phyloP scores from a whole-genome alignment of 495 filamentous ascomycete genomes.

The Hyaloscypha bicolor region DNA sequence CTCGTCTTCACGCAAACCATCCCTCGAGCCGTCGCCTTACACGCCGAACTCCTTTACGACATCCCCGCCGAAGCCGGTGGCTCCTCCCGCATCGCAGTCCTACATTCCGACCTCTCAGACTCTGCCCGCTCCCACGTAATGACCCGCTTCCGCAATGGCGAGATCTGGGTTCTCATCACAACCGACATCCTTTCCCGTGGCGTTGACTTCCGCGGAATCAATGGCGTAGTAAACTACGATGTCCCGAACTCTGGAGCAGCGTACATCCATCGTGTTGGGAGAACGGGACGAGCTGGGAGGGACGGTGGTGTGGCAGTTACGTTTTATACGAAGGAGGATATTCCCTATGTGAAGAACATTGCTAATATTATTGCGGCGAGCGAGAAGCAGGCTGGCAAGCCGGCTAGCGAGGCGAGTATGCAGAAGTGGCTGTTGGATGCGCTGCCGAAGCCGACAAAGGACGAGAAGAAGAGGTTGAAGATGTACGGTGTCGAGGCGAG shows the following conservation, averaged over 20 bases:
- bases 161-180: conserved; percentile 95
- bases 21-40: conserved; percentile 80
- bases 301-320: conserved; percentile 91
- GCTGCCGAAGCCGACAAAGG: conserved; percentile 79
- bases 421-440: conserved; percentile 90
- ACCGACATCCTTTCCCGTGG: conserved; percentile 91
- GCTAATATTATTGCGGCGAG: conserved; percentile 88
- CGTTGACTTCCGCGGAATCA: conserved; percentile 89
- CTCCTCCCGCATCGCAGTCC: conserved; percentile 80
- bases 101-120: conserved; percentile 86
- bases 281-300: conserved; percentile 86
- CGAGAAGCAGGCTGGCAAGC: conserved; percentile 65
- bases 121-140: conserved; percentile 75
- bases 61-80: conserved; percentile 88
- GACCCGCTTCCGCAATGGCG: conserved; percentile 85
- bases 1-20: conserved; percentile 96
- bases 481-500: conserved; percentile 78
- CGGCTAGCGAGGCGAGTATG: conserved; percentile 49
- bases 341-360: conserved; percentile 85
- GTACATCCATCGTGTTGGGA: conserved; percentile 91
- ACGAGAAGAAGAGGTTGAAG: conserved; percentile 80
- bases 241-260: conserved; percentile 84
- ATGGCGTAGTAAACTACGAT: conserved; percentile 96
- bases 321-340: conserved; percentile 92
- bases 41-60: conserved; percentile 91